Evolutionary conservation across 768 basidiomycete genomes (phyloP), one percentile per base, ranked within the genome.

Genomic region (Suillus fuscotomentosus): DNA sequence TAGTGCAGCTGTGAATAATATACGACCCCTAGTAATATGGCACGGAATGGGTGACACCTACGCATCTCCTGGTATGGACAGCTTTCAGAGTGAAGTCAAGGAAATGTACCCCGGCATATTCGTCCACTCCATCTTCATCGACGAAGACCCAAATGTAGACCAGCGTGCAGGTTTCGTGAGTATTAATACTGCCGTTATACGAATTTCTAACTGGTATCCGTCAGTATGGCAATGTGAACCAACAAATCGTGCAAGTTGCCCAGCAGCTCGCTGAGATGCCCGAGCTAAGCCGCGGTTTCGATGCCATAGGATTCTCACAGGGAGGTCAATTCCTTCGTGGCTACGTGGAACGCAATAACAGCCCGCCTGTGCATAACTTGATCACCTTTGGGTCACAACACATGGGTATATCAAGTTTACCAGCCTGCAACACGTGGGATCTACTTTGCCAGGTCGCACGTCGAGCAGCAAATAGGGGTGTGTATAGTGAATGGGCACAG

Each of bases 271-370:
- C 80, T 38, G 80, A 75, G 1, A 82, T 95, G 41, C 81, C 86
- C 1, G 87, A 94, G 69, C 82, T 95, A 17, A 66, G 79, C 56
- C 70, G 70, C 36, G 94, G 94, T 3, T 95, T 95, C 68, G 92
- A 94, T 71, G 94, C 90, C 17, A 87, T 95, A 60, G 94, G 94
- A 1, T 89, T 95, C 75, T 95, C 93, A 1, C 94, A 95, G 83
- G 93, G 89, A 22, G 93, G 93, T 6, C 94, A 94, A 71, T 95
- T 95, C 74, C 82, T 94, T 43, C 85, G 94, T n/a, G 92, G 88
- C 38, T 95, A 92, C 68, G 84, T 91, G 22, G 90, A 95, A 69
- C 79, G 85, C 27, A 88, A 88, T 73, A 94, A 94, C 72, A 71
- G 75, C 3, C 94, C 92, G 0, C 88, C 88, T 0, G 79, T 94